Conservation (phyloP, 208 protist species). For the Leishmania major region DNA sequence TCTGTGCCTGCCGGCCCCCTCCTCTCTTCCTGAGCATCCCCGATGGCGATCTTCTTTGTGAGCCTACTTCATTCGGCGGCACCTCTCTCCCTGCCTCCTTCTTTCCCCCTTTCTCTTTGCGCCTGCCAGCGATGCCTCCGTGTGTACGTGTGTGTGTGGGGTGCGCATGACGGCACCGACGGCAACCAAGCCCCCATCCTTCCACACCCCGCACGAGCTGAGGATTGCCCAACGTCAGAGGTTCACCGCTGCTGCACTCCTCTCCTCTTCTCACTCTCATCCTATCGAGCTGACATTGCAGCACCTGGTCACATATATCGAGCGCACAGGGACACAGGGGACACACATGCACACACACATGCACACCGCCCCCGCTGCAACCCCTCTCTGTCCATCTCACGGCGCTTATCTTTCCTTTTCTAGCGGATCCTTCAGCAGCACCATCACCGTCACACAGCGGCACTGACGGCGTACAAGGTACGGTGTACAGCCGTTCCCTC, state of each 20-base stretch:
- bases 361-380: background rate
- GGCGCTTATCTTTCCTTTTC: background rate
- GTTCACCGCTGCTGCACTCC: background rate
- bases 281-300: background rate
- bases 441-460: background rate
- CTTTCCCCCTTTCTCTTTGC: background rate
- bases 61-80: too few species aligned
- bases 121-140: background rate
- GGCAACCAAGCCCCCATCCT: background rate
- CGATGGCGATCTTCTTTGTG: background rate
- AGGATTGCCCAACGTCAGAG: background rate
- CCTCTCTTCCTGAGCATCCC: background rate
- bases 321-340: background rate
- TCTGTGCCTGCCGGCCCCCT: background rate
- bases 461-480: background rate
- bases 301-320: background rate
- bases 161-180: background rate
- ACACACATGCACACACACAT: conserved; percentile 12
- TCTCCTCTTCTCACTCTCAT: background rate
- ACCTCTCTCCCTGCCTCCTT: background rate
- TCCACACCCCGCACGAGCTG: background rate
- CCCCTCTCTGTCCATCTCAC: background rate
- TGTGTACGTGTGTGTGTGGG: background rate
- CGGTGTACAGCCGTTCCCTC: background rate
- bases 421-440: background rate